phyloP scores from a whole-genome alignment of 2,329 filamentous ascomycete genomes.

The Aspergillus ochraceoroseus region DNA sequence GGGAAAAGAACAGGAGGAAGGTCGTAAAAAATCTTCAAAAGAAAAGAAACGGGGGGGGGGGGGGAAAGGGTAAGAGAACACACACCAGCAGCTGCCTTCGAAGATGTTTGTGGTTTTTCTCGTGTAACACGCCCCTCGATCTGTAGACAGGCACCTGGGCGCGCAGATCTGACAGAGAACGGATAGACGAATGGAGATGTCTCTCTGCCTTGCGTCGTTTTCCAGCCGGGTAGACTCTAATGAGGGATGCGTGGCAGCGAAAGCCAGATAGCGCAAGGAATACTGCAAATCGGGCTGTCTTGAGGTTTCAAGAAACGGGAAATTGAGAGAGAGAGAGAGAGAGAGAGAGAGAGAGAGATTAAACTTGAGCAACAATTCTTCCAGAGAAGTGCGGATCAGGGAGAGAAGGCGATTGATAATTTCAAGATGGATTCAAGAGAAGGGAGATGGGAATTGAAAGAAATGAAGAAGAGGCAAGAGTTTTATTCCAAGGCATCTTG shows the following conservation, averaged over 20 bases:
- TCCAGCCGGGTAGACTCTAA: slow-evolving; percentile 9
- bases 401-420: neutral
- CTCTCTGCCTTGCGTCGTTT: slow-evolving; percentile 11
- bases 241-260: no score
- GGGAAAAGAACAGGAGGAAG: slow-evolving; percentile 1
- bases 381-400: slow-evolving; percentile 19
- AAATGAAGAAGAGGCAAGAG: slow-evolving; percentile 2
- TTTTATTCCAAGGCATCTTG: slow-evolving; percentile 18
- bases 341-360: slow-evolving; percentile 1
- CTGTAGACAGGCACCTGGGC: slow-evolving; percentile 25
- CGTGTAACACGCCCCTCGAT: slow-evolving; percentile 33
- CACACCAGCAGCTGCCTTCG: slow-evolving; percentile 28
- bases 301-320: slow-evolving; percentile 1
- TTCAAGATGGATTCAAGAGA: neutral
- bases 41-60: slow-evolving; percentile 10
- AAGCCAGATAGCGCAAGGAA: slow-evolving; percentile 5
- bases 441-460: slow-evolving; percentile 7
- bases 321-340: slow-evolving; percentile 2
- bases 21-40: slow-evolving; percentile 3
- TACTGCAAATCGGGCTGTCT: slow-evolving; percentile 5
- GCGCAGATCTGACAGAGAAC: slow-evolving; percentile 22
- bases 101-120: slow-evolving; percentile 33
- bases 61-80: slow-evolving; percentile 15
- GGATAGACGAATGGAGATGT: slow-evolving; percentile 18
- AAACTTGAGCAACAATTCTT: slow-evolving; percentile 19